Evolutionary conservation across 129 eudicot species (phyloP).

Genomic region (Flaveria sonorensis): DNA sequence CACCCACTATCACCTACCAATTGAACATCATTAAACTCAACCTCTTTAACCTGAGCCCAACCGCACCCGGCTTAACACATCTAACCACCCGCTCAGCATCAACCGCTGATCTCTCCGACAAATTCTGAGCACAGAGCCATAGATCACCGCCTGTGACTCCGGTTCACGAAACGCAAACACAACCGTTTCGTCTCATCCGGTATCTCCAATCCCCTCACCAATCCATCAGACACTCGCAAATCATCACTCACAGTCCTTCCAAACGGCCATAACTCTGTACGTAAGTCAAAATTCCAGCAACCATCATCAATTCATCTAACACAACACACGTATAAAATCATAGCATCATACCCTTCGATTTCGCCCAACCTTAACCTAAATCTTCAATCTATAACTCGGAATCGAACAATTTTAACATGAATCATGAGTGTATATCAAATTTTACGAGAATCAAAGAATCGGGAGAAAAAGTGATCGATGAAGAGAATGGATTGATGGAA

Average conservation of each 20-base stretch:
- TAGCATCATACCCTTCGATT: constrained; percentile 11
- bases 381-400: background rate
- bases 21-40: constrained; percentile 23
- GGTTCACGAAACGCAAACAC: constrained; percentile 75
- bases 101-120: constrained; percentile 73
- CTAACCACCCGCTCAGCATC: constrained; percentile 72
- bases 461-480: constrained; percentile 16
- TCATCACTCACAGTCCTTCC: constrained; percentile 44
- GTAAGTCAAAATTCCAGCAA: constrained; percentile 39
- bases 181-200: constrained; percentile 73
- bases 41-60: constrained; percentile 59
- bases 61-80: constrained; percentile 75
- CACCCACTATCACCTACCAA: constrained; percentile 14
- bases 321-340: background rate
- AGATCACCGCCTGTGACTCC: constrained; percentile 59
- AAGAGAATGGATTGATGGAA: background rate
- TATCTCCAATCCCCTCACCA: constrained; percentile 55
- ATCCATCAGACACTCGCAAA: constrained; percentile 58
- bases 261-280: constrained; percentile 73
- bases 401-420: background rate
- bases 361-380: background rate
- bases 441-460: background rate
- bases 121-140: constrained; percentile 71
- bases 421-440: background rate
- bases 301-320: constrained; percentile 36